Evolutionary conservation across 208 protist genomes (phyloP), one percentile per base, ranked within the genome.

Genomic region (Crithidia acanthocephali): DNA sequence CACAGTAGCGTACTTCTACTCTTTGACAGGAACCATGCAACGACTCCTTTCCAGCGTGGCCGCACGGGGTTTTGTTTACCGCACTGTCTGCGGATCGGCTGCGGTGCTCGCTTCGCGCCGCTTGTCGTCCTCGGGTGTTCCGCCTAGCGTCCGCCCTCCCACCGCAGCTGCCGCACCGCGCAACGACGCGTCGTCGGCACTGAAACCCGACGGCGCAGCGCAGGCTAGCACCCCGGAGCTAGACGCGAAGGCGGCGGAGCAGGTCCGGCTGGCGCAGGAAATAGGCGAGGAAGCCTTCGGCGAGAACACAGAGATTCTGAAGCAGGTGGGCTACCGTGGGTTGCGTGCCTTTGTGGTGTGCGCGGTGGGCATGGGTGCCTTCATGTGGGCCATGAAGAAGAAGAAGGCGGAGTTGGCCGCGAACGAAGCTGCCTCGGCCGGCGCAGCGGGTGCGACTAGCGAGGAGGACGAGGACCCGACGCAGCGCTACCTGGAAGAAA

Each of bases 301-400:
- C 47, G 85, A 93, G 48, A 95, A 95, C 72, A 90, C 85, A 10
- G 35, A 64, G 16, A 95, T 95, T 74, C 53, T 95, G 52, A 83
- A 87, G 62, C 44, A 85, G 44, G 28, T 95, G 20, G 83, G 79
- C 20, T 65, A 80, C 62, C 91, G 88, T 2, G 91, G 91, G 20
- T 56, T 85, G 33, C 88, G 91, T 16, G 84, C 91, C 3, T 87
- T 95, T 68, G 6, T 86, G 0, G 72, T 94, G n/a, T 82, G 75
- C 30, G 79, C 76, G 8, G 35, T 90, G 22, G 87, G 87, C 47
- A 16, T 93, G 22, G 81, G 66, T 6, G 62, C 77, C 22, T 88
- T 93, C 65, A 70, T 63, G 27, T 83, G 76, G 70, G 76, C 81
- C 28, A 91, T 85, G 86, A 81, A 78, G 53, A 79, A 64, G 25